phyloP scores from a whole-genome alignment of 2,329 filamentous ascomycete genomes.

The Colletotrichum lindemuthianum region DNA sequence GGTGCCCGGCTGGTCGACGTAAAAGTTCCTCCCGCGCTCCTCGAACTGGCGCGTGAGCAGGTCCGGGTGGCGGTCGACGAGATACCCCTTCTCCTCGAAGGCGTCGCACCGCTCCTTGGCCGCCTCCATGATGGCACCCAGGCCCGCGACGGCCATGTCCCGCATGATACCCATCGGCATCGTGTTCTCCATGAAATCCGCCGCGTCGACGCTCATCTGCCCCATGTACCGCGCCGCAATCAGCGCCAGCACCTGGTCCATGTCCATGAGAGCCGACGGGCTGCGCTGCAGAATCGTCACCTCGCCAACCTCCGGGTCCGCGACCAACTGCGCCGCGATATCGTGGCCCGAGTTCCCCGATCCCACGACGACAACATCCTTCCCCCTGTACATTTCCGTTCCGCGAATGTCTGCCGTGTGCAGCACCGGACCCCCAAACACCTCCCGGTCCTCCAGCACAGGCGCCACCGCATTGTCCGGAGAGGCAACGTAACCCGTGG shows the following conservation, averaged over 20 bases:
- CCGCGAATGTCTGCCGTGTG: conserved; percentile 56
- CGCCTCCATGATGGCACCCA: conserved; percentile 48
- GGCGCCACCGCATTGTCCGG: conserved; percentile 46
- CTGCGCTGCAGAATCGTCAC: conserved; percentile 65
- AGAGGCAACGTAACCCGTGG: conserved; percentile 54
- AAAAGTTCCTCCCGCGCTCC: conserved; percentile 37
- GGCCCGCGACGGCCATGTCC: conserved; percentile 52
- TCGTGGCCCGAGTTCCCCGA: conserved; percentile 61
- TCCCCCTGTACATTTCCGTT: conserved; percentile 40
- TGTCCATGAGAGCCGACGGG: conserved; percentile 59
- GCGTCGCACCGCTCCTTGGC: conserved; percentile 54
- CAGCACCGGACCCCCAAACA: conserved; percentile 54
- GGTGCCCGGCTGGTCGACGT: conserved; percentile 51
- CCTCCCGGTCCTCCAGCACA: conserved; percentile 48
- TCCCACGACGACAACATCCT: conserved; percentile 59
- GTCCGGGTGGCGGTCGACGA: conserved; percentile 1
- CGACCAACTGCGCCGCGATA: conserved; percentile 59
- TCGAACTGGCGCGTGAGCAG: conserved; percentile 6
- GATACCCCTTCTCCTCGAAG: conserved; percentile 56
- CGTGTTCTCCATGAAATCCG: conserved; percentile 57
- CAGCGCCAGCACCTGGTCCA: conserved; percentile 48
- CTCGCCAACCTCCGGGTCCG: conserved; percentile 52
- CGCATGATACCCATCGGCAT: conserved; percentile 59
- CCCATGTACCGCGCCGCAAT: conserved; percentile 50
- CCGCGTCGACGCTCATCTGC: conserved; percentile 57